Percentiles rank a stretch among this genome's conserved stretches.
These are phyloP conservation scores for Coemansia sp. DNA, from an alignment of 192 early-diverging fungal species.

Conservation along the genomic window DNA sequence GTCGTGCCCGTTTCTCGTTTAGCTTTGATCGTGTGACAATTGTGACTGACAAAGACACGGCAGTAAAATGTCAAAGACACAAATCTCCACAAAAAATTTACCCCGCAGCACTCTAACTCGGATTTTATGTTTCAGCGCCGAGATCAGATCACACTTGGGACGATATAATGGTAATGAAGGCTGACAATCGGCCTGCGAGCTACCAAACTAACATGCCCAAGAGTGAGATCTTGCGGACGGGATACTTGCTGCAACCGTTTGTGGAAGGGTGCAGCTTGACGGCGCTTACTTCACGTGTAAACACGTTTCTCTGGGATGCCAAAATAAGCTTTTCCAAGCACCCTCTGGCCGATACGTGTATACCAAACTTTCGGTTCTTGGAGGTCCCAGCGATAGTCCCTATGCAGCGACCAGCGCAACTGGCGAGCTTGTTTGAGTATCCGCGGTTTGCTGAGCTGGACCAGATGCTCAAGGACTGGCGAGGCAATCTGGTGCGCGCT, in stretches of 20 bases:
- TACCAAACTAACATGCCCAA: not conserved
- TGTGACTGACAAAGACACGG: not conserved
- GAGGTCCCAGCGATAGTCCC: not conserved
- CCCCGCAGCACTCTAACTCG: not conserved
- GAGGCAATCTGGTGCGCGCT: conserved; percentile 13
- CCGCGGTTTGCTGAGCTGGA: conserved; percentile 27
- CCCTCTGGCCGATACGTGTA: conserved; percentile 16
- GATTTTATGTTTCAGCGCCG: not conserved
- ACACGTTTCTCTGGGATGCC: conserved; percentile 32
- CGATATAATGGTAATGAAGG: not conserved
- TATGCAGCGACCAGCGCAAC: not conserved
- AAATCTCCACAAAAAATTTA: not conserved
- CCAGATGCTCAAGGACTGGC: conserved; percentile 23
- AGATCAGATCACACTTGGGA: conserved; percentile 10
- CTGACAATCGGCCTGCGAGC: not conserved
- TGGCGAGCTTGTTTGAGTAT: conserved; percentile 31
- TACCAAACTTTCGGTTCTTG: conserved; percentile 17
- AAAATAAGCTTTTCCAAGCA: conserved; percentile 16
- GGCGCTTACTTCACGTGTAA: conserved; percentile 19
- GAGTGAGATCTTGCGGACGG: not conserved
- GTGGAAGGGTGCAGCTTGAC: conserved; percentile 25
- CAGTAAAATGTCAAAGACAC: not conserved
- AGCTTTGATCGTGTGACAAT: not conserved
- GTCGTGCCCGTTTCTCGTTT: not conserved
- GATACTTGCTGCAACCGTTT: conserved; percentile 15